Base-by-base conservation (phyloP, 495 filamentous ascomycete genomes). In the Tuber borchii region DNA sequence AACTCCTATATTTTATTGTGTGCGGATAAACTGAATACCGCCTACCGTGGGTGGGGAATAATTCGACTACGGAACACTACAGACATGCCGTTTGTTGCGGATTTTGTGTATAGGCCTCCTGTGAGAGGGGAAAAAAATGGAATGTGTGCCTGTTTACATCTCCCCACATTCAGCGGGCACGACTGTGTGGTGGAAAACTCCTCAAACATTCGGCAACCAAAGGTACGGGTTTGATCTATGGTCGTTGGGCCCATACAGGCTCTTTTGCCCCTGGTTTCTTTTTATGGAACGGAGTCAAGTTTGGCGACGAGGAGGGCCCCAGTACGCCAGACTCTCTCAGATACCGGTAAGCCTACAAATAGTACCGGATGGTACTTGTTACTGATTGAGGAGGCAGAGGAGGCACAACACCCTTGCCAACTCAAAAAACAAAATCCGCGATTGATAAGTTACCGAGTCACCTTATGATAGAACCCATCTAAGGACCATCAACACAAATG, bases 241-340 rank as follows among this genome's bases (percentile, higher is more conserved):
- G 72, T 79, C 46, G 74, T 51, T 78, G 40, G 76, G 73, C 68
- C 73, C 73, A 65, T 65, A 73, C 79, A 76, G 76, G 68, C 77
- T 75, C 77, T 71, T 79, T 79, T 72, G 61, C 56, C 71, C 73
- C 70, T 76, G 75, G 78, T 79, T 79, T 79, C 78, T 79, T 79
- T 79, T 79, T 79, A 75, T 79, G 73, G 78, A 79, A 78, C 76
- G 45, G 76, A 73, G 74, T 73, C 74, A 74, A 77, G 45, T 70
- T 69, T 65, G 39, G 56, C 56, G 56, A 65, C 56, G 56, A 65
- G 56, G 26, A 76, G 70, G 44, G 70, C 61, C 70, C 69, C 70
- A 26, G 56, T 69, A 65, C 31, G 56, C 72, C 70, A 79, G 72
- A 79, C 76, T 8, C 61, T 73, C 70, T 73, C 73, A 76, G 78